Base-by-base conservation (phyloP, 768 basidiomycete species). In the Tulasnella sp. region DNA sequence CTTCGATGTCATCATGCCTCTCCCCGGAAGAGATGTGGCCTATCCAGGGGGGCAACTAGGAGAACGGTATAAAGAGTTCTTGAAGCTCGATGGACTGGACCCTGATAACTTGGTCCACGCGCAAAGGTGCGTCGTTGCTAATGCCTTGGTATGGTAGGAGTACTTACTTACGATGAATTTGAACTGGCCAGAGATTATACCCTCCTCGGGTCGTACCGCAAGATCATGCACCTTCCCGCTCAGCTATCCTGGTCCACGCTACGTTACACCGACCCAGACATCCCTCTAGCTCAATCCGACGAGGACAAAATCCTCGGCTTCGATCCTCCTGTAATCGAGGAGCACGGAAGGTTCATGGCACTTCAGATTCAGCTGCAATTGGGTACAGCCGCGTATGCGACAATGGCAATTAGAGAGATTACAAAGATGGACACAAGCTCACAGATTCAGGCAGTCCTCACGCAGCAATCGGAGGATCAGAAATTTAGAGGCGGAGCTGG, bases 341-440 rank as follows among this genome's bases (percentile, higher is more conserved):
- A 90, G 75, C 88, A 92, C 70, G 96, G 96, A 35, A 91, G 90
- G 82, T 97, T 97, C 83, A 86, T 91, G 84, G 96, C 97, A 5
- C 85, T 99, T 46, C 96, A 96, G 82, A 90, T 99, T 79, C 85
- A 91, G 51, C 84, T 98, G 75, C 90, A 88, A n/a, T 88, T 99
- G 20, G 95, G 93, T 18, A 94, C 95, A 9, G 93, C 95, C 0
- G 92, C 95, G 5, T 99, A 98, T 84, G 98, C 98, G 1, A 99
- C 98, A 2, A 99, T 99, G 98, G 97, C 96, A 4, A 84, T 99
- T 81, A 90, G 95, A 57, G 95, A 98, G 85, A 90, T 98, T 67
- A 95, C 96, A 18, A 99, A 97, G 86, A 94, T 92, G 44, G 96
- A 98, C 82, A 98, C 96, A 26, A 95, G 94, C 83, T 92, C 95